Percentiles rank a stretch among this genome's conserved stretches.
These are phyloP conservation scores for Tulasnella sp. DNA, from an alignment of 768 basidiomycete genomes.

Conservation along the genomic window DNA sequence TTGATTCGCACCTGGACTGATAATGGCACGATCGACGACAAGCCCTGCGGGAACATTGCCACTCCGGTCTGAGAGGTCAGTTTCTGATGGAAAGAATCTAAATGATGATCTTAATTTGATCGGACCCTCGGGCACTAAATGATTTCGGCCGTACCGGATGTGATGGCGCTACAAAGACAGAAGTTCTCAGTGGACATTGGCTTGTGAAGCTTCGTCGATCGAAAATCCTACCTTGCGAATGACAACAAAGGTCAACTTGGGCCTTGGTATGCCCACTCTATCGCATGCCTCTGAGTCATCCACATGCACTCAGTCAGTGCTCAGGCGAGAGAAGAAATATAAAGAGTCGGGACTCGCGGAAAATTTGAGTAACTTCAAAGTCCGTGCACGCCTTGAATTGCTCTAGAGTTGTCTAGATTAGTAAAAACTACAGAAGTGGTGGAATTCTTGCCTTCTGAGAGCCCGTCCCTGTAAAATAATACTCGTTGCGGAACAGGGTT, in stretches of 20 bases:
- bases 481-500: conserved; percentile 8
- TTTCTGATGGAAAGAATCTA: too few species aligned
- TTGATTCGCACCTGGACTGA: too few species aligned
- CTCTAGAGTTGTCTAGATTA: background rate
- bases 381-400: conserved; percentile 35
- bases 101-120: too few species aligned
- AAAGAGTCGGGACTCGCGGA: conserved; percentile 43
- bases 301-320: background rate
- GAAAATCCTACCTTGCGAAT: conserved; percentile 58
- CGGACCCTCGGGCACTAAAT: too few species aligned
- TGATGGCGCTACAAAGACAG: too few species aligned
- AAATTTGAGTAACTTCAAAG: conserved; percentile 52
- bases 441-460: conserved; percentile 23
- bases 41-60: too few species aligned
- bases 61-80: too few species aligned
- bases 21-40: too few species aligned
- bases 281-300: conserved; percentile 47
- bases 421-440: background rate
- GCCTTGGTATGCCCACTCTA: conserved; percentile 51
- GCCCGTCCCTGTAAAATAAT: conserved; percentile 27
- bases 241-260: conserved; percentile 68
- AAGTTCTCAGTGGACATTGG: too few species aligned
- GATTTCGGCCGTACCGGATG: too few species aligned
- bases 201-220: too few species aligned
- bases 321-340: background rate